These are phyloP conservation scores for Moricandia arvensis DNA, from an alignment of 345 rosid genomes.

Conservation along the genomic window DNA sequence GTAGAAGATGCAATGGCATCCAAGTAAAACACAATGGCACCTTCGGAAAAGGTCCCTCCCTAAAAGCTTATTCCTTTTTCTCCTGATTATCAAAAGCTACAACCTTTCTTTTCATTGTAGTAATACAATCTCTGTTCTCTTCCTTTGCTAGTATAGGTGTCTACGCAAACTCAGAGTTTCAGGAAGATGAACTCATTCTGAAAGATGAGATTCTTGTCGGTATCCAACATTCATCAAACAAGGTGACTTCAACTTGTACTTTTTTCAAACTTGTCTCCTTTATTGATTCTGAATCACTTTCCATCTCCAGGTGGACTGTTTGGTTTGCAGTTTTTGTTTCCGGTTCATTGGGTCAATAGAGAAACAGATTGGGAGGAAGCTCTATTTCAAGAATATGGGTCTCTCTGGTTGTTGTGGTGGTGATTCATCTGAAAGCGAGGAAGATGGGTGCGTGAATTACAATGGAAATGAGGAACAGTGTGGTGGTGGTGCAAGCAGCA, in stretches of 20 bases:
- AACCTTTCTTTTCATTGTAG: background rate
- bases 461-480: slow-evolving; percentile 14
- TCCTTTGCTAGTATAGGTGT: slow-evolving; percentile 51
- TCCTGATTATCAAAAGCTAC: background rate
- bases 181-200: slow-evolving; percentile 70
- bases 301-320: slow-evolving; percentile 68
- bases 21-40: slow-evolving; percentile 47
- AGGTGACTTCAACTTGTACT: slow-evolving; percentile 41
- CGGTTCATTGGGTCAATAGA: slow-evolving; percentile 77
- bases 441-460: slow-evolving; percentile 7
- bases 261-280: background rate
- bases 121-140: background rate
- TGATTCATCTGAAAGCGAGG: slow-evolving; percentile 47
- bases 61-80: background rate
- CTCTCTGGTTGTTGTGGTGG: slow-evolving; percentile 35
- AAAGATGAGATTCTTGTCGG: slow-evolving; percentile 85
- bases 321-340: slow-evolving; percentile 87
- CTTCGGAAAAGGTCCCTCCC: slow-evolving; percentile 54
- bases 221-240: slow-evolving; percentile 72
- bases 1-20: slow-evolving; percentile 49
- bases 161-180: slow-evolving; percentile 53
- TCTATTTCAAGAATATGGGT: slow-evolving; percentile 65
- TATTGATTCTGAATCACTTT: background rate
- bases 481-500: slow-evolving; percentile 44
- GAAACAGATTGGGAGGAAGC: slow-evolving; percentile 77